Conservation (phyloP, 202 grass and related monocot species). For the Brachypodium distachyon region DNA sequence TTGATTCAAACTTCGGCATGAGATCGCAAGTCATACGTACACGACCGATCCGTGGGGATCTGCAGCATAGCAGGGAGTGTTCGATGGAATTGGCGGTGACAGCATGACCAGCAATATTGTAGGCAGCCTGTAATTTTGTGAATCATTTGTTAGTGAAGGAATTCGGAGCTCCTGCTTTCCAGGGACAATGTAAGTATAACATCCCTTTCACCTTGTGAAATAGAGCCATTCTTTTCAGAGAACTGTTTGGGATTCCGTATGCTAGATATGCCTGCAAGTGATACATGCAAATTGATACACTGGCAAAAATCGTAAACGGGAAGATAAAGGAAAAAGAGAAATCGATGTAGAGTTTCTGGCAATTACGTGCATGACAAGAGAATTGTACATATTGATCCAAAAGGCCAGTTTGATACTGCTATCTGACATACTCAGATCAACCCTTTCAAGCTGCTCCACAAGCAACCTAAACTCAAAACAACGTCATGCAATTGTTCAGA, state of each 20-base stretch:
- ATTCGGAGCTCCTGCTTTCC: not conserved
- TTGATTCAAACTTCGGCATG: not conserved
- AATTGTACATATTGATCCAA: conserved; percentile 98
- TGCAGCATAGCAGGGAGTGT: conserved; percentile 53
- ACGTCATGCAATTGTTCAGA: not conserved
- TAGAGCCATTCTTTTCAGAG: conserved; percentile 69
- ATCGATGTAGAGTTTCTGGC: not conserved
- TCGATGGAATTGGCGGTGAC: conserved; percentile 86
- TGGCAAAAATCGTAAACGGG: not conserved
- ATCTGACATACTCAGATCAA: conserved; percentile 62
- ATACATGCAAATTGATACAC: conserved; percentile 10
- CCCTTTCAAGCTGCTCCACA: conserved; percentile 93
- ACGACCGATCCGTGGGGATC: conserved; percentile 61
- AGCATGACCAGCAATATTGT: conserved; percentile 73
- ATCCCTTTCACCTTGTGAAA: conserved; percentile 71
- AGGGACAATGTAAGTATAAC: not conserved
- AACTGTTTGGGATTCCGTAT: conserved; percentile 66
- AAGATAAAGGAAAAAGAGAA: not conserved
- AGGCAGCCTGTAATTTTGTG: conserved; percentile 62
- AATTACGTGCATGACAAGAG: conserved; percentile 97
- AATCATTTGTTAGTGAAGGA: conserved; percentile 1
- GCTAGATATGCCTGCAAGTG: conserved; percentile 78
- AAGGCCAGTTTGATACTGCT: conserved; percentile 67
- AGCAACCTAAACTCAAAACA: conserved; percentile 52
- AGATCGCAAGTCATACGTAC: conserved; percentile 39